Evolutionary conservation across 768 basidiomycete species (phyloP).

Genomic region (Tricholoma flavovirens): DNA sequence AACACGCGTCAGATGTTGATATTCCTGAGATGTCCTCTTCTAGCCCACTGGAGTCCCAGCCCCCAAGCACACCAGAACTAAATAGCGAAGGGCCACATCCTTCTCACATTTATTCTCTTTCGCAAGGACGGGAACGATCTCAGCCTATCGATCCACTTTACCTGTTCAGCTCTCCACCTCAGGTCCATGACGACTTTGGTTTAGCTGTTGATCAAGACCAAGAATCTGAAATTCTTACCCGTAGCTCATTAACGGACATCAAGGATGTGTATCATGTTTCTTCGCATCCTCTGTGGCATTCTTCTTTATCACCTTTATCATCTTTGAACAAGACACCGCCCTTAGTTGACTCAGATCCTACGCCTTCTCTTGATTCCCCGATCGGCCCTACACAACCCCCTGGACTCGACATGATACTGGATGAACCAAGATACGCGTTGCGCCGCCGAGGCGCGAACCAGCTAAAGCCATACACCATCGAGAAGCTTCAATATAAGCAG

Average conservation of each 20-base stretch:
- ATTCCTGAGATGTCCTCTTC: too few species aligned
- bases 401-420: conserved; percentile 2
- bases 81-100: too few species aligned
- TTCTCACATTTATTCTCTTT: too few species aligned
- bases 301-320: not conserved
- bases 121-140: too few species aligned
- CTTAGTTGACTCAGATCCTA: not conserved
- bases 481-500: conserved; percentile 45
- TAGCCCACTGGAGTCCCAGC: too few species aligned
- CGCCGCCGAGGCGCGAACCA: conserved; percentile 52
- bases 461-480: conserved; percentile 55
- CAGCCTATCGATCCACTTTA: too few species aligned
- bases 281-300: not conserved
- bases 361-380: not conserved
- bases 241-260: not conserved
- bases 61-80: too few species aligned
- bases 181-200: not conserved
- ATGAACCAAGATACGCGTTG: conserved; percentile 43
- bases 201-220: not conserved
- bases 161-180: conserved; percentile 2
- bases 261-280: not conserved
- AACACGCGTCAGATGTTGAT: too few species aligned
- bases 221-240: too few species aligned
- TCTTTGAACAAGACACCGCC: too few species aligned
- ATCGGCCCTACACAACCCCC: not conserved